These are phyloP conservation scores for Backusella tarrabulga DNA, from an alignment of 192 early-diverging fungal genomes.

Conservation along the genomic window DNA sequence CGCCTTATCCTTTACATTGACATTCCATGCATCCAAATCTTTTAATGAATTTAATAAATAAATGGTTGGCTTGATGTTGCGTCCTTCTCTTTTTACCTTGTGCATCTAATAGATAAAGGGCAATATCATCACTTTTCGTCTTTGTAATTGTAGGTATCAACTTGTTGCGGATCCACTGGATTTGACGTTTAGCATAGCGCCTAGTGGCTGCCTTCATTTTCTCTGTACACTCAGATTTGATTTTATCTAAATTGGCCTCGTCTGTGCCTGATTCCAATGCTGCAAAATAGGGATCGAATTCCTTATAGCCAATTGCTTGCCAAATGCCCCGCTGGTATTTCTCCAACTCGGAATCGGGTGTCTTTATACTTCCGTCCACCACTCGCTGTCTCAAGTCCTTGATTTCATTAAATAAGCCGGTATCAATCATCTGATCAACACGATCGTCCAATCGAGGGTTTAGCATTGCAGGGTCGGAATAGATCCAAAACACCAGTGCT, in stretches of 20 bases:
- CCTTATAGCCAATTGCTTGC: conserved; percentile 89
- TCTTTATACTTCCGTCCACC: conserved; percentile 42
- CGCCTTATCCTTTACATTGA: conserved; percentile 52
- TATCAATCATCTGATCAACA: conserved; percentile 86
- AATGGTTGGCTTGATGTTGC: background rate
- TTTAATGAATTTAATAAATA: background rate
- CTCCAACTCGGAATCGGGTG: conserved; percentile 41
- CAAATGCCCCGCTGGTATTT: conserved; percentile 67
- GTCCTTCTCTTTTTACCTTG: conserved; percentile 40
- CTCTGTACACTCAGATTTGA: conserved; percentile 61
- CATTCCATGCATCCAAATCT: conserved; percentile 56
- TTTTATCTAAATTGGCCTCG: background rate
- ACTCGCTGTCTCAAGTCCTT: conserved; percentile 51
- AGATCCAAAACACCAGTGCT: conserved; percentile 86
- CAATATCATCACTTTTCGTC: conserved; percentile 31
- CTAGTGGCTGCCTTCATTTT: conserved; percentile 87
- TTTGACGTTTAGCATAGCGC: conserved; percentile 82
- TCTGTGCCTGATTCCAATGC: conserved; percentile 30
- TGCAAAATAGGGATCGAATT: conserved; percentile 74
- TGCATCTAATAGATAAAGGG: conserved; percentile 72
- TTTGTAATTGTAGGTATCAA: conserved; percentile 50
- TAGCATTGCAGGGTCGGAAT: conserved; percentile 64
- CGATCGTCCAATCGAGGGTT: conserved; percentile 80
- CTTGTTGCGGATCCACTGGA: conserved; percentile 82
- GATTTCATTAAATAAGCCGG: conserved; percentile 57